Conservation (phyloP, 768 basidiomycete genomes). For the Pulveroboletus sp. region DNA sequence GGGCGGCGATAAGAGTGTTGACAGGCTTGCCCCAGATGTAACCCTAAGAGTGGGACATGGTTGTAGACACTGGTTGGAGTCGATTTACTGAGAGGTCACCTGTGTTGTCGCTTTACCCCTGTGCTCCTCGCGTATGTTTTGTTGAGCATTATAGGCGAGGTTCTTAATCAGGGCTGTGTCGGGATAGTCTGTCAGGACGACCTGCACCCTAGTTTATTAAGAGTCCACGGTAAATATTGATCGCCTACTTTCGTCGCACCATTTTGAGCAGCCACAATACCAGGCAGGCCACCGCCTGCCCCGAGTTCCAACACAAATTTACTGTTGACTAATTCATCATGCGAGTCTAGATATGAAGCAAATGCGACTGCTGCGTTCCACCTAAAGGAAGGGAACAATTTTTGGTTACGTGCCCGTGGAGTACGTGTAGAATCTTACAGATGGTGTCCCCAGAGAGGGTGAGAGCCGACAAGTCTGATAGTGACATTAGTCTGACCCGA, state of each 20-base stretch:
- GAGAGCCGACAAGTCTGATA: conserved; percentile 71
- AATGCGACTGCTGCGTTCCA: conserved; percentile 80
- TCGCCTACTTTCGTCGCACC: conserved; percentile 58
- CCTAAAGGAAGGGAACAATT: conserved; percentile 32
- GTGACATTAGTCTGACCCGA: conserved; percentile 33
- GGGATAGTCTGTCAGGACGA: conserved; percentile 90
- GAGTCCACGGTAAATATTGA: background rate
- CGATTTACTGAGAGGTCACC: conserved; percentile 30
- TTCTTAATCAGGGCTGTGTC: conserved; percentile 74
- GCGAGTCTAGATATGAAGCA: conserved; percentile 61
- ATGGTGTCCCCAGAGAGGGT: conserved; percentile 80
- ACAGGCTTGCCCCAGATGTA: conserved; percentile 78
- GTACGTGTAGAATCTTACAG: conserved; percentile 41
- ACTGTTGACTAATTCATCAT: conserved; percentile 41
- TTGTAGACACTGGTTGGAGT: conserved; percentile 18
- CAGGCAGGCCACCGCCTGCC: conserved; percentile 88
- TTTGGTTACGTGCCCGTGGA: background rate
- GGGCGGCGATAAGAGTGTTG: conserved; percentile 24
- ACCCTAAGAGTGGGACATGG: conserved; percentile 40
- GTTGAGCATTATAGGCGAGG: conserved; percentile 58
- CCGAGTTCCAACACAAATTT: conserved; percentile 79
- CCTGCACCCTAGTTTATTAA: conserved; percentile 36
- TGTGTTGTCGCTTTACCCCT: conserved; percentile 27
- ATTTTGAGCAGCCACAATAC: conserved; percentile 66
- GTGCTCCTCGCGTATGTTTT: conserved; percentile 42